A percentile compares a stretch with the other conserved stretches of the same genome.
Conservation (phyloP, 2,329 filamentous ascomycete genomes). For the Hypoxylon sp. region DNA sequence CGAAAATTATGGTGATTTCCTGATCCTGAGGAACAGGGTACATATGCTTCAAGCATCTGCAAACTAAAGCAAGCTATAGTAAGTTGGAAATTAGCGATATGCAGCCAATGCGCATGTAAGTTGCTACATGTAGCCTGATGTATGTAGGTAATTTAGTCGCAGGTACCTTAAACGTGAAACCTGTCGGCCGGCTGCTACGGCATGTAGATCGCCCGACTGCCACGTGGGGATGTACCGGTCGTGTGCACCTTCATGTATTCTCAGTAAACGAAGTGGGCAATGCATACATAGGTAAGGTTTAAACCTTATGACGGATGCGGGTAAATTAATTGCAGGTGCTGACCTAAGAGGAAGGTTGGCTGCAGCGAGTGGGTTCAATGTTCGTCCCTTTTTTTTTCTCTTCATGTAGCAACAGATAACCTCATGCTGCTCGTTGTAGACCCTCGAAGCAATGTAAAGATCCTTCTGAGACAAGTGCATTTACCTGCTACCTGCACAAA, state of each 20-base stretch:
- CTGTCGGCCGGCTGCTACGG: constrained; percentile 27
- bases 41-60: neutral
- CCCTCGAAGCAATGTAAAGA: neutral
- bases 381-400: neutral
- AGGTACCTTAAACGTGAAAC: constrained; percentile 32
- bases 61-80: constrained; percentile 4
- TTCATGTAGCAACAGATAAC: neutral
- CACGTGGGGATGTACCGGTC: constrained; percentile 44
- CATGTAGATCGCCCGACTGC: constrained; percentile 39
- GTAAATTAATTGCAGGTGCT: constrained; percentile 21
- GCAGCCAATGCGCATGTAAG: neutral
- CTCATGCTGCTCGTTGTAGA: neutral
- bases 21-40: neutral
- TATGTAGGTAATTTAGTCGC: constrained; percentile 18
- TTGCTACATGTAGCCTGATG: constrained; percentile 14
- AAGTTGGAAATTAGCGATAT: constrained; percentile 1
- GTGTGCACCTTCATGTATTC: constrained; percentile 23
- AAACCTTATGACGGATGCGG: constrained; percentile 2
- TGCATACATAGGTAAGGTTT: constrained; percentile 11
- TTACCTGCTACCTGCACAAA: neutral
- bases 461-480: constrained; percentile 8
- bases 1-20: neutral
- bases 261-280: constrained; percentile 6
- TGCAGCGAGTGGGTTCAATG: constrained; percentile 4
- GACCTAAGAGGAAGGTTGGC: constrained; percentile 13